These are phyloP conservation scores for Cocos nucifera DNA, from an alignment of 176 grass and related monocot genomes.

Conservation along the genomic window DNA sequence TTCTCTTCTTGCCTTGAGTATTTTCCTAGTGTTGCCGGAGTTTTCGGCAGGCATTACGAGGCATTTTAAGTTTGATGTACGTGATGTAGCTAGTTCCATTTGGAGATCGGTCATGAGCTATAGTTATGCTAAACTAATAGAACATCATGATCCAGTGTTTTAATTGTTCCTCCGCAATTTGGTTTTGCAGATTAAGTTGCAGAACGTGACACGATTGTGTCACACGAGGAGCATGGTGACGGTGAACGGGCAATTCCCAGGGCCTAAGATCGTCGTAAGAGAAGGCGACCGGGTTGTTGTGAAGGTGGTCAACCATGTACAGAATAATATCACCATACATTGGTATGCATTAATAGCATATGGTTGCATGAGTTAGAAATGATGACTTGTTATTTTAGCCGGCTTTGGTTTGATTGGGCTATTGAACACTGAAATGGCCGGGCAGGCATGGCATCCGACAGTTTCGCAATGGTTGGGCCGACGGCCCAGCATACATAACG, in stretches of 20 bases:
- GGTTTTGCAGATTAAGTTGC: neutral
- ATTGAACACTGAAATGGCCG: neutral
- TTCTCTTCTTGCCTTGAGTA: conserved; percentile 16
- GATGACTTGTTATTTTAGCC: neutral
- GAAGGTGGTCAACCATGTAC: conserved; percentile 1
- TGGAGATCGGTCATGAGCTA: neutral
- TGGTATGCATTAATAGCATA: neutral
- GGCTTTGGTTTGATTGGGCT: neutral
- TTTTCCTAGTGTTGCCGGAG: conserved; percentile 34
- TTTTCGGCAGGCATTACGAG: conserved; percentile 30
- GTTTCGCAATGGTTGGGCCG: neutral
- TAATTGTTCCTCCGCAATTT: neutral
- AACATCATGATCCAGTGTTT: neutral
- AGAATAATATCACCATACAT: neutral
- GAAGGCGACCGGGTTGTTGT: conserved; percentile 4
- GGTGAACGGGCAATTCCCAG: conserved; percentile 3
- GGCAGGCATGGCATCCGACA: conserved; percentile 1
- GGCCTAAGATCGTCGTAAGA: conserved; percentile 1
- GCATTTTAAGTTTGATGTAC: conserved; percentile 63
- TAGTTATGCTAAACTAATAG: neutral
- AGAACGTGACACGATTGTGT: neutral
- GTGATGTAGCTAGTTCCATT: neutral
- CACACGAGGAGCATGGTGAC: neutral
- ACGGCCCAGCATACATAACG: neutral
- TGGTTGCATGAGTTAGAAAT: too few relatives aligned